Evolutionary conservation across 306 rosid genomes (phyloP), one percentile per base, ranked within the genome.

Genomic region (Gastrolobium villosum): DNA sequence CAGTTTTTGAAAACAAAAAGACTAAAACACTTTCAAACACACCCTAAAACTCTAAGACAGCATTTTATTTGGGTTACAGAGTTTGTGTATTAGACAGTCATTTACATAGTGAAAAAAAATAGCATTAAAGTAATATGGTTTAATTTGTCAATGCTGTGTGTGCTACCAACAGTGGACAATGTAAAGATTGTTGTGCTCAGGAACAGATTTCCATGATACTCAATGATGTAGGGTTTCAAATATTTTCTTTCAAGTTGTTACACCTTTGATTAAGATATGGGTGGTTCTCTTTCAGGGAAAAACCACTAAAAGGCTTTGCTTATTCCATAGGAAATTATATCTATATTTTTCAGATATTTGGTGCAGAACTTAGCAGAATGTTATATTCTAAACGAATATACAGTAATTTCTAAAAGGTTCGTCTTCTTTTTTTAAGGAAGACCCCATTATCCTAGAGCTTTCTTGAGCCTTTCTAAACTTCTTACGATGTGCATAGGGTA

Each of bases 191-290:
- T 57, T 30, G 31, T 43, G 32, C 67, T 56, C n/a, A 2, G 30
- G 67, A 56, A 11, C 34, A 41, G 66, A 73, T 7, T 57, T 57
- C 67, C 30, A 26, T 71, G 76, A 54, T 53, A 48, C 7, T 68
- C 37, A 70, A 70, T 37, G 31, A 20, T 53, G 9, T 52, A 36
- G 4, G 11, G 3, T 9, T 70, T 50, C 36, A 8, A 14, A 14
- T 10, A 30, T 15, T 9, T 70, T 52, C 3, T 52, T 52, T 70
- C 20, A 15, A 50, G 75, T 52, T n/a, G 5, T 2, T 44, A 7
- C 34, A 56, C 46, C 46, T 43, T n/a, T 60, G 35, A 4, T 59
- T 5, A 74, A 57, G 5, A 36, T 44, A 36, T 73, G 31, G 9
- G 32, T 73, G 10, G 56, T 73, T 57, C 67, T 64, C 31, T 3